Evolutionary conservation across 345 rosid species (phyloP), one percentile per base, ranked within the genome.

Genomic region (Citrus inodora): DNA sequence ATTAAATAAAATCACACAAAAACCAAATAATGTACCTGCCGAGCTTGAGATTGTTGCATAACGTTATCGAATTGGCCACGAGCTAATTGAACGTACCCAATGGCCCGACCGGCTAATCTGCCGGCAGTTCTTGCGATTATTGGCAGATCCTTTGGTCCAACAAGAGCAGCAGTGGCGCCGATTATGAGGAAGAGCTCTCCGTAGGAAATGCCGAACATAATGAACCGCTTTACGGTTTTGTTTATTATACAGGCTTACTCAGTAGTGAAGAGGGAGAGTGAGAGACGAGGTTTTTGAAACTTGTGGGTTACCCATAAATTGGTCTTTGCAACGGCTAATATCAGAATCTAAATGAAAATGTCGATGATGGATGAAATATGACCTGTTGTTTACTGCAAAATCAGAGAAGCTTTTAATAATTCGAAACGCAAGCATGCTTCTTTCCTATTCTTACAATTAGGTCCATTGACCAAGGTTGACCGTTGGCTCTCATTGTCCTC

Each of bases 21-120:
- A 53, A 53, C 21, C 0, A 53, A 53, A 53, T 22, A 4, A 53
- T 4, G 58, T 70, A 95, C 99, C 98, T 95, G 94, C 22, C 88
- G 94, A 85, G 92, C 93, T 83, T 95, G 96, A 82, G 99, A 84
- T 82, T 93, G 96, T 76, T 93, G 92, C 98, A 92, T 87, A 64
- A 89, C 89, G 79, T 81, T 85, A 32, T 92, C 94, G 16, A 94
- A 87, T 55, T 94, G 98, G n/a, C 95, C 91, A 82, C 98, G 97
- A 70, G 96, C 96, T 83, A 92, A 67, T 67, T 91, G 97, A 40
- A 94, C 94, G 58, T 91, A 94, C 1, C 96, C 96, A 58, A 92
- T 86, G 27, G 98, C 92, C 72, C 94, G 84, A 68, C 97, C 99
- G 5, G 92, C 87, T 59, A 93, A 85, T 80, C 92, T 87, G 51